A percentile compares a stretch with the other conserved stretches of the same genome.
These are phyloP conservation scores for Rhizophagus prolifer DNA, from an alignment of 192 early-diverging fungal genomes.

Conservation along the genomic window DNA sequence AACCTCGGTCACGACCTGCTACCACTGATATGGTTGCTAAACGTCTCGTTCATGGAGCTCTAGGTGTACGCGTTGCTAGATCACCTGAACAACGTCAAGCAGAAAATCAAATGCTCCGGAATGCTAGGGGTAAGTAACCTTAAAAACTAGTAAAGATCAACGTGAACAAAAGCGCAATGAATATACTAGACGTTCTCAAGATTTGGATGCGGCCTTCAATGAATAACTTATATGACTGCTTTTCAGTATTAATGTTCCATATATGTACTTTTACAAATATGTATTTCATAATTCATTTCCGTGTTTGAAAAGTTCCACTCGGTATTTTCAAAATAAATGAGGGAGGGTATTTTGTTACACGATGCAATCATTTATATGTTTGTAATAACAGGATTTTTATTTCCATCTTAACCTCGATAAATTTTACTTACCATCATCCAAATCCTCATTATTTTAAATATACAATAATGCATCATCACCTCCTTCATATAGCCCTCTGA, in stretches of 20 bases:
- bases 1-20: slow-evolving; percentile 42
- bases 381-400: not conserved
- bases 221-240: slow-evolving; percentile 6
- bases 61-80: slow-evolving; percentile 57
- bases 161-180: slow-evolving; percentile 28
- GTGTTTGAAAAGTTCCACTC: not conserved
- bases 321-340: slow-evolving; percentile 1
- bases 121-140: slow-evolving; percentile 19
- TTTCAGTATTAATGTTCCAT: not conserved
- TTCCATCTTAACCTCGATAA: not conserved
- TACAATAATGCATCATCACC: not conserved
- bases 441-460: not conserved
- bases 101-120: slow-evolving; percentile 14
- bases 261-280: not conserved
- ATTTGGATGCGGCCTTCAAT: slow-evolving; percentile 29
- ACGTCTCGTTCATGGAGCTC: slow-evolving; percentile 69
- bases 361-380: slow-evolving; percentile 1
- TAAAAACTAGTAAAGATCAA: slow-evolving; percentile 17
- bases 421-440: not conserved
- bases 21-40: slow-evolving; percentile 75
- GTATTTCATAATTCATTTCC: not conserved
- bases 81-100: slow-evolving; percentile 47
- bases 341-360: not conserved
- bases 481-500: slow-evolving; percentile 1
- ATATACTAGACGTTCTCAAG: slow-evolving; percentile 16